Evolutionary conservation across 805 yeast genomes (phyloP).

Genomic region (Suhomyces pyralidae): DNA sequence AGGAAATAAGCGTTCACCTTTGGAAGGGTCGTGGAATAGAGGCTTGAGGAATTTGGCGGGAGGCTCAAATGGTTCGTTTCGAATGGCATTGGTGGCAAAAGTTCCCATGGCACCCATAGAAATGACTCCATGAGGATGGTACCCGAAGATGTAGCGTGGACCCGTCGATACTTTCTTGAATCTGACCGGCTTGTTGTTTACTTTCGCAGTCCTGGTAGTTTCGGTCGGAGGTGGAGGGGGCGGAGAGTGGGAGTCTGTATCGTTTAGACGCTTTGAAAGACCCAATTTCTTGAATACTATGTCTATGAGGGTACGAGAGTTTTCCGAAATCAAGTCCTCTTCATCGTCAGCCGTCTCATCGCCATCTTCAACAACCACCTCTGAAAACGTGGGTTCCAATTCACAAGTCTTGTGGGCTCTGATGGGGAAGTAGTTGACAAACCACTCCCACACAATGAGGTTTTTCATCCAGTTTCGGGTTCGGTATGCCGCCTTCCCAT

Average conservation of each 20-base stretch:
- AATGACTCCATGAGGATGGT: constrained; percentile 96
- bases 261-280: constrained; percentile 36
- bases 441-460: constrained; percentile 62
- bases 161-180: constrained; percentile 45
- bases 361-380: constrained; percentile 24
- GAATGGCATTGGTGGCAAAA: constrained; percentile 55
- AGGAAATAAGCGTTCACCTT: constrained; percentile 67
- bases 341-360: constrained; percentile 33
- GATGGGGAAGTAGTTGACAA: constrained; percentile 79
- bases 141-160: constrained; percentile 82
- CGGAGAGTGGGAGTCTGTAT: constrained; percentile 16
- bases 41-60: constrained; percentile 31
- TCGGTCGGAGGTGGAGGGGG: constrained; percentile 7
- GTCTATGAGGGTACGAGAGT: constrained; percentile 35
- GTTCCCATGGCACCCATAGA: constrained; percentile 88
- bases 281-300: constrained; percentile 34
- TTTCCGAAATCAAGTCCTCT: constrained; percentile 40
- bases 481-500: constrained; percentile 65
- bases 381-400: constrained; percentile 68
- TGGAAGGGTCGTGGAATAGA: constrained; percentile 62
- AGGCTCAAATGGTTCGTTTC: constrained; percentile 43
- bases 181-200: constrained; percentile 8
- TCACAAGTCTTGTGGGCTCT: constrained; percentile 62
- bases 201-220: constrained; percentile 1
- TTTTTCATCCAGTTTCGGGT: constrained; percentile 56